Base-by-base conservation (phyloP, 2,329 filamentous ascomycete species). In the Penicillium capsulatum region DNA sequence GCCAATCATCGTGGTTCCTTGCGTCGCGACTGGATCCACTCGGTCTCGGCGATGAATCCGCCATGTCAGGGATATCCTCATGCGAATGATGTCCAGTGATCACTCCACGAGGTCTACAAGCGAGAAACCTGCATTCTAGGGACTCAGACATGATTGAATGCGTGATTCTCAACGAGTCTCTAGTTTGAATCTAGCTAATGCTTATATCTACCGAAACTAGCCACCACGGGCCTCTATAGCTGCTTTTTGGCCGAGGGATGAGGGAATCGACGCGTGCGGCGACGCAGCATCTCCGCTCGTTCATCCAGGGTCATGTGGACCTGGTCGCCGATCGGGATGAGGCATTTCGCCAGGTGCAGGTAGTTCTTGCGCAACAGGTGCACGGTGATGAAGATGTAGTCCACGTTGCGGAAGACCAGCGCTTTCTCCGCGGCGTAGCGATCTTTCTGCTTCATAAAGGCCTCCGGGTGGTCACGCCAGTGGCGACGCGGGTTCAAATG, bases 331-430 rank as follows among this genome's bases (percentile, higher is more conserved):
- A 91, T 82, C 0, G 86, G 86, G 10, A 91, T 82, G 33, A 91
- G 60, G 45, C 84, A 83, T 38, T 71, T 72, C 1, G 85, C 85
- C 7, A 91, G 72, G 37, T 81, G 70, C 34, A 72, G 67, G 53
- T 91, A 91, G 57, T 90, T 80, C 61, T 87, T 86, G 43, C 72
- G 71, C 54, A 90, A 55, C 13, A 90, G 64, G 30, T 75, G 75
- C 22, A 86, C 61, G 0, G 85, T 87, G 45, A 90, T 77, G 73
- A 87, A 83, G 36, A 90, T 67, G 59, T 86, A 91, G 63, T 90
- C 85, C 53, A 91, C 87, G 55, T 89, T 81, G 61, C 84, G 81
- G 58, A 91, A 90, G 4, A 89, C 82, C 5, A 91, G 73, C 0
- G 85, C 86, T 14, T 79, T 69, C 55, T 87, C 80, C 6, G 71